phyloP scores from a whole-genome alignment of 1,139 yeast genomes.

The Meyerozyma smithsonii region DNA sequence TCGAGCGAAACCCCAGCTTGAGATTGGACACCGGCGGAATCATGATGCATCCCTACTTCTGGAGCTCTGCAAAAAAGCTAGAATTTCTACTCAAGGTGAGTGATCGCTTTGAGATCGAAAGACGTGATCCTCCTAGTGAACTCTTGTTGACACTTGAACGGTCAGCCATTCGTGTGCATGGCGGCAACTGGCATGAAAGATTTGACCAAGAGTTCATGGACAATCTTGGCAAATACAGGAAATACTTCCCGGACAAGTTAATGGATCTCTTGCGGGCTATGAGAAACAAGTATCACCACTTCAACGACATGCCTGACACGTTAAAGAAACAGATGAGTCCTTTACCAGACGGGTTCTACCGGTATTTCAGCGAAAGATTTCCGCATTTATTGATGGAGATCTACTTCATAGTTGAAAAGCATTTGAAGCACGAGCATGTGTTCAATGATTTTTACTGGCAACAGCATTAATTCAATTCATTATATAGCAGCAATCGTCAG shows the following conservation, averaged over 20 bases:
- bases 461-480: constrained; percentile 1
- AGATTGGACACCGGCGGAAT: constrained; percentile 72
- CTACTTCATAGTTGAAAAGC: constrained; percentile 57
- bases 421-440: constrained; percentile 57
- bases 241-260: constrained; percentile 71
- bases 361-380: constrained; percentile 67
- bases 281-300: constrained; percentile 90
- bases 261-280: constrained; percentile 86
- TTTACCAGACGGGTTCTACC: constrained; percentile 77
- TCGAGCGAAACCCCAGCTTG: constrained; percentile 56
- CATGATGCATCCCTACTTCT: constrained; percentile 81
- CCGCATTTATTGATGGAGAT: constrained; percentile 77
- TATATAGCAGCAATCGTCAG: background rate
- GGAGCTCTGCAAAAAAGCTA: constrained; percentile 71
- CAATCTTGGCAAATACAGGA: constrained; percentile 85
- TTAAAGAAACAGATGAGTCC: constrained; percentile 65
- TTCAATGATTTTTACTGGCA: constrained; percentile 45
- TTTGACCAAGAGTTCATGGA: constrained; percentile 71
- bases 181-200: constrained; percentile 72
- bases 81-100: constrained; percentile 83
- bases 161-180: constrained; percentile 47
- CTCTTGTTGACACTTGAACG: constrained; percentile 58
- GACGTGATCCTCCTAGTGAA: constrained; percentile 79
- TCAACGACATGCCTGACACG: constrained; percentile 73
- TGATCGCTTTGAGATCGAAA: constrained; percentile 85